Base-by-base conservation (phyloP, 2,329 filamentous ascomycete species). In the Chrysoporthe puriensis region DNA sequence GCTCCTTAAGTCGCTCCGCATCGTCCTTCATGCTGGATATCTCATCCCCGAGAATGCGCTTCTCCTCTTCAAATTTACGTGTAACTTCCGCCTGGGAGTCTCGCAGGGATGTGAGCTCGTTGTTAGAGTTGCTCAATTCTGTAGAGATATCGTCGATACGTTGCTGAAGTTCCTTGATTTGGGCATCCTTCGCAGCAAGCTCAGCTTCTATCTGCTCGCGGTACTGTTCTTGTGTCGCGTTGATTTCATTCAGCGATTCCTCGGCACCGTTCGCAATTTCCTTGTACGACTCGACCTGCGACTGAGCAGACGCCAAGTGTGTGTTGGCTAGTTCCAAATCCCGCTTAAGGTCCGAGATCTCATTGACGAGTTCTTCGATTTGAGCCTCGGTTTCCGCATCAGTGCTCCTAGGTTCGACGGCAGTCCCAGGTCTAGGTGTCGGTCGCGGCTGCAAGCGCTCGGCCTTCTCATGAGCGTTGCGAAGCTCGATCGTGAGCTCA, bases 261-360 rank as follows among this genome's bases (percentile, higher is more conserved):
- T 99, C 96, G 2, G 93, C 90, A 43, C 88, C 85, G 78, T 96
- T 93, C 73, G 93, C 94, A 73, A 98, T 93, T 62, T 90, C 87
- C 78, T 92, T 95, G 84, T 96, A 98, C 73, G 93, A 90, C 75
- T 97, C 93, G 52, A 90, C 89, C 74, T 97, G 91, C 46, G 88
- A 85, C 78, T 92, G 93, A 16, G 92, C 88, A 73, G 90, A 91
- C 72, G 96, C 92, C 14, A 98, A 83, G 73, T 97, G 93, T 7
- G 89, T 86, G 73, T 88, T 91, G 14, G 91, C 87, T 69, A 97
- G 83, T 66, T 97, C 93, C 13, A 98, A 84, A 74, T 96, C 93
- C 63, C 93, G 91, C 77, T 93, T 95, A 63, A 98, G 85, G 71
- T 97, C 93, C 0, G 92, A 90, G 52, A 97, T 85, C 75, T 99